A percentile compares a stretch with the other conserved stretches of the same genome.
Conservation (phyloP, 2,329 filamentous ascomycete genomes). For the Pseudopithomyces maydicus region DNA sequence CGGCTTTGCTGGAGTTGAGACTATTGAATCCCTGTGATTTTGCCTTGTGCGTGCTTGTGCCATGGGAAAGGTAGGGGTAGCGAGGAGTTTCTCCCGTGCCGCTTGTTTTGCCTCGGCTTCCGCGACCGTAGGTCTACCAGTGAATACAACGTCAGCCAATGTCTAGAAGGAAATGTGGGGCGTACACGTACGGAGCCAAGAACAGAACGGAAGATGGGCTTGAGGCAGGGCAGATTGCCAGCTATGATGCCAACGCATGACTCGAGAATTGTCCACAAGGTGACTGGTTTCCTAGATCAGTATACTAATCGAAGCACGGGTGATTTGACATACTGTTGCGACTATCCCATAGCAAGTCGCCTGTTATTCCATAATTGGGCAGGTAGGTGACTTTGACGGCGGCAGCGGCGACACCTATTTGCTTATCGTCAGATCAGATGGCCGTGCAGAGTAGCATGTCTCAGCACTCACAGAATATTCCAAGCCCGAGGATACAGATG, state of each 20-base stretch:
- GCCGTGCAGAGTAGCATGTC: too few species aligned
- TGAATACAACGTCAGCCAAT: too few species aligned
- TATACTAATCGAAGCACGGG: neutral
- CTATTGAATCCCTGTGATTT: conserved; percentile 12
- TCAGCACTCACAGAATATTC: conserved; percentile 41
- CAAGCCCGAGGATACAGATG: conserved; percentile 50
- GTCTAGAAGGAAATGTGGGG: neutral
- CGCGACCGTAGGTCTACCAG: conserved; percentile 27
- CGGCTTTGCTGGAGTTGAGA: conserved; percentile 9
- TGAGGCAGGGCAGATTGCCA: conserved; percentile 50
- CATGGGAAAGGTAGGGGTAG: conserved; percentile 23
- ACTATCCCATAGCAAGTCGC: conserved; percentile 43
- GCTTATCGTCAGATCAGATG: too few species aligned
- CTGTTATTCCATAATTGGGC: conserved; percentile 42
- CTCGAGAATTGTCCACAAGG: conserved; percentile 54
- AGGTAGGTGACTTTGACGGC: conserved; percentile 48
- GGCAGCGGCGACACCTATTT: conserved; percentile 46
- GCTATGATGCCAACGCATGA: conserved; percentile 52
- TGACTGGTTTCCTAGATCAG: conserved; percentile 44
- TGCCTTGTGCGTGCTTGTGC: conserved; percentile 15
- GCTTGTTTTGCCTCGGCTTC: conserved; percentile 16
- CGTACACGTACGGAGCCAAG: conserved; percentile 28
- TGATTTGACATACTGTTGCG: neutral
- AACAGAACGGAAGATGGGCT: conserved; percentile 47
- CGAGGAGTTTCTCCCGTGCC: conserved; percentile 13